Base-by-base conservation (phyloP, 176 grass and related monocot species). In the Paspalum vaginatum region DNA sequence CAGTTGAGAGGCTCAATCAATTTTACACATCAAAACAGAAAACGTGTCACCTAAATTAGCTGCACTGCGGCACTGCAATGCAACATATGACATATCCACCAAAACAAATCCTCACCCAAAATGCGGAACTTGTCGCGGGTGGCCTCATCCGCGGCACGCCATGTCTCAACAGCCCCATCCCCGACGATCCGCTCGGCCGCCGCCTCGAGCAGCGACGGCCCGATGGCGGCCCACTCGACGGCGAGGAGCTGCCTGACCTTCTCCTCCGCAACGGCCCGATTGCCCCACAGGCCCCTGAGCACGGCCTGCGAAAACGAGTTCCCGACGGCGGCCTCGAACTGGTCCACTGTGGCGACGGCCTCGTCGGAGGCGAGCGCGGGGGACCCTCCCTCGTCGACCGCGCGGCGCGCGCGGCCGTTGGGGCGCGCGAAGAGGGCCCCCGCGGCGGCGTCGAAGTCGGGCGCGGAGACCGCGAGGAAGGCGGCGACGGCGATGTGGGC, bases 291-390 rank as follows among this genome's bases (percentile, higher is more conserved):
- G 9, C 49, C 22, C 57, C 22, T 70, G 16, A 91, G 64, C 49
- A 61, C 63, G 18, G 2, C 4, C 80, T 84, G 80, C 42, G 72
- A 65, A 56, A 76, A 84, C 5, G 64, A 15, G 55, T 87, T 79
- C 54, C 68, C 84, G 27, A 87, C 62, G 7, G 88, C 84, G 13
- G 59, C 84, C 74, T 79, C 79, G 74, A 90, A 86, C 79, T 83
- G 79, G 61, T 83, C 43, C 17, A 48, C 70, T 0, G 41, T 9
- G 53, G 52, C 17, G 6, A 6, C 24, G 44, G 61, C 69, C 22
- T 88, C 87, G 39, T 40, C 25, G 37, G 76, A 84, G 44, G 6
- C 61, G 68, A 88, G 81, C 18, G 76, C 44, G 9, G 51, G 15
- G 4, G 18, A 17, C 20, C 63, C 63, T 56, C 63, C 68, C 51